Base-by-base conservation (phyloP, 73 alveolate species). In the Stentor coeruleus region DNA sequence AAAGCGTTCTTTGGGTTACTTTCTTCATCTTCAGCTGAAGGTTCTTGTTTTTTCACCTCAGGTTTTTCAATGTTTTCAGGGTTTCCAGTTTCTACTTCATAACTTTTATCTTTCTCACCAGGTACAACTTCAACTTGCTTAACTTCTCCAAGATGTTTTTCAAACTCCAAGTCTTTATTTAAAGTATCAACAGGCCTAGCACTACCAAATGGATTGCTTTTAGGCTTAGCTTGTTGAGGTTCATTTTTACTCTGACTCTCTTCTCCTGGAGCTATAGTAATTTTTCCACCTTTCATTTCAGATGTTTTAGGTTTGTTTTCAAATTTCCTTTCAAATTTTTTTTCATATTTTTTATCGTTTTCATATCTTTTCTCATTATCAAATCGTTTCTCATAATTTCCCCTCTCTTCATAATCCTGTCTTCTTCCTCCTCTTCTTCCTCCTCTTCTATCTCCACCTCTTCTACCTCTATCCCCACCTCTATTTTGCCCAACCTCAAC, bases 141-240 rank as follows among this genome's bases (percentile, higher is more conserved):
- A 37, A 28, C 79, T 20, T 20, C n/a, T 2, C 33, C 40, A 28
- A 20, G n/a, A 1, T 33, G n/a, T 33, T 2, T 66, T 31, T 66
- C 79, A 33, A 66, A 66, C 37, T 66, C 79, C 33, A 66, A 33
- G n/a, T 66, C 79, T 66, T 66, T 20, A 28, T 26, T 31, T 31
- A 66, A 66, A 31, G 79, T 66, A 2, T 66, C 79, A 33, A 66
- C 37, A 26, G 79, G 79, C 37, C 37, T 66, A 15, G 79, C 79
- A 66, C 33, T 33, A 28, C 79, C 79, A 33, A 66, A 66, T 20
- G 79, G 79, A 33, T 66, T 66, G n/a, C 40, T 20, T 2, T 66
- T 66, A 11, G 79, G 79, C 41, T 66, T 66, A 28, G 79, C 26
- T 1, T 37, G 42, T 0, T 20, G 79, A 33, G 79, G 39, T 26